phyloP scores from a whole-genome alignment of 164 flowering plant species.

The Stephania japonica region DNA sequence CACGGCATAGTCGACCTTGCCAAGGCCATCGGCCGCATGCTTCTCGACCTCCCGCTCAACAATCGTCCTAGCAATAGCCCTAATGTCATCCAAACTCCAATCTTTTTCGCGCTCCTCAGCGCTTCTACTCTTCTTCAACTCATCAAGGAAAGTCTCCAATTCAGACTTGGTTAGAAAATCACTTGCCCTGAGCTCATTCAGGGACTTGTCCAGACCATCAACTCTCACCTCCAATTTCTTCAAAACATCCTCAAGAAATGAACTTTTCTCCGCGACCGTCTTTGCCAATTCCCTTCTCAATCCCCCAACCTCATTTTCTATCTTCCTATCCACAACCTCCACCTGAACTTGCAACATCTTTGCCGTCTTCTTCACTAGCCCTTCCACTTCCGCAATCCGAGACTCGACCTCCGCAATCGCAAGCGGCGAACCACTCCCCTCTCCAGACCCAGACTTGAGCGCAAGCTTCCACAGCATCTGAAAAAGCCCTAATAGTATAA shows the following conservation, averaged over 20 bases:
- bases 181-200: constrained; percentile 26
- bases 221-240: constrained; percentile 30
- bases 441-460: constrained; percentile 16
- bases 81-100: constrained; percentile 54
- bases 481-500: constrained; percentile 40
- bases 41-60: constrained; percentile 64
- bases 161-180: constrained; percentile 45
- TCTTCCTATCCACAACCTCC: constrained; percentile 37
- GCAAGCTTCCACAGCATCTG: constrained; percentile 49
- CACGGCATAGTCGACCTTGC: constrained; percentile 72
- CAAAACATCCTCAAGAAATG: constrained; percentile 24
- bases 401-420: constrained; percentile 47
- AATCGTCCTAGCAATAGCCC: constrained; percentile 49
- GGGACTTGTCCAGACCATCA: constrained; percentile 24
- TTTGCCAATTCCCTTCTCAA: constrained; percentile 26
- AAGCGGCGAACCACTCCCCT: constrained; percentile 7
- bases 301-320: constrained; percentile 21
- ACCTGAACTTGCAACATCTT: constrained; percentile 74
- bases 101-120: constrained; percentile 17
- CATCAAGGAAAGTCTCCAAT: constrained; percentile 38
- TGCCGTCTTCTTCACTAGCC: constrained; percentile 40
- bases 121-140: constrained; percentile 28
- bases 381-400: constrained; percentile 53
- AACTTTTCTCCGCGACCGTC: constrained; percentile 21
- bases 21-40: constrained; percentile 88